Evolutionary conservation across 352 stramenopile species (phyloP), one percentile per base, ranked within the genome.

Genomic region (Phytophthora idaei): DNA sequence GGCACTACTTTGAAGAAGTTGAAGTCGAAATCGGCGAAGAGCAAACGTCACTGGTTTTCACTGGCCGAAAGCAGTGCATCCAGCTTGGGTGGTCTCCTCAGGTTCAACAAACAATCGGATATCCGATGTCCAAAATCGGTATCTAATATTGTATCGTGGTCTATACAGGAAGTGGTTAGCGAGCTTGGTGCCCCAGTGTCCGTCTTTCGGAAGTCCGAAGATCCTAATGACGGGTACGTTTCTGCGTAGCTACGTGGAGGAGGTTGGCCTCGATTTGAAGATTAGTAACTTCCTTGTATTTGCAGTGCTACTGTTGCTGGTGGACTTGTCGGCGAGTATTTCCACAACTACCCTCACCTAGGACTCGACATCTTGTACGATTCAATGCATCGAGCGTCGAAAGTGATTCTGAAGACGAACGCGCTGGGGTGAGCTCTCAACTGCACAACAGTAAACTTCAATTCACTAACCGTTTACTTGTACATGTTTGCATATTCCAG

Each of bases 301-400:
- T 44, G 12, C 25, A 90, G 81, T 44, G 65, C 80, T 10, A 88
- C 77, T 8, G 61, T 89, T 52, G 74, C 74, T 58, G 81, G 80
- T 21, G 86, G 85, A 8, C 61, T 78, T 1, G 68, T 89, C 2
- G 77, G 83, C 3, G 82, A 93, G 42, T 95, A 94, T 53, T 93
- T 95, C 56, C 87, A 95, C 69, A 95, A 95, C 67, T 95, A 93
- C 59, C 85, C 86, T 7, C 85, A 95, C 42, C 59, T 95, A 4
- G 87, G 87, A 14, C 62, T 93, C 44, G 87, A 95, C 54, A 75
- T 95, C 29, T 73, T 95, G 44, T 95, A 93, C 49, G 68, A 91
- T 39, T 79, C 77, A 4, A 77, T 88, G 50, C 87, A 95, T 74
- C 77, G 69, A 5, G 85, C 77, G 0, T 82, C 78, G 6, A 95